These are phyloP conservation scores for Musa acuminata DNA, from an alignment of 176 grass and related monocot species.

Conservation along the genomic window DNA sequence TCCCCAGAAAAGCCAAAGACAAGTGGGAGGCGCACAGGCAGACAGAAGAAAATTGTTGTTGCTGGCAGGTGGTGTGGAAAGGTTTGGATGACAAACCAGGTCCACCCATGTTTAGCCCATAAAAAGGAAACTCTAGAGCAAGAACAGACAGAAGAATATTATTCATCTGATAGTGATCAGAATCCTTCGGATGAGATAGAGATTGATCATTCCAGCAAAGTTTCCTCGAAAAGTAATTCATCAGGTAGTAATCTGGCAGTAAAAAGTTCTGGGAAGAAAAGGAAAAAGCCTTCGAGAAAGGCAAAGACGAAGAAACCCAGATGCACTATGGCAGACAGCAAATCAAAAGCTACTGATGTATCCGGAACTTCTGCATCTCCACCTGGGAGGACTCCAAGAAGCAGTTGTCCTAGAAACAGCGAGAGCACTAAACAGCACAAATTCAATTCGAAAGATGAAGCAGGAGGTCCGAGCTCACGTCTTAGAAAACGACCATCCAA, in stretches of 20 bases:
- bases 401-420: neutral
- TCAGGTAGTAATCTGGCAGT: constrained; percentile 16
- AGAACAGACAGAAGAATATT: constrained; percentile 21
- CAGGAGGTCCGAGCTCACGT: constrained; percentile 19
- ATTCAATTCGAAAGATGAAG: constrained; percentile 28
- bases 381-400: neutral
- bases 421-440: constrained; percentile 15
- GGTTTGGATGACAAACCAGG: constrained; percentile 98
- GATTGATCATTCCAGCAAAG: constrained; percentile 20
- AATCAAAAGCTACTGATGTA: constrained; percentile 4
- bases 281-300: constrained; percentile 24
- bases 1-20: constrained; percentile 17
- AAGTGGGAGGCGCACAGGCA: constrained; percentile 26
- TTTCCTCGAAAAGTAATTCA: constrained; percentile 12
- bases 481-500: constrained; percentile 24
- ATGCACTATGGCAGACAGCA: constrained; percentile 17
- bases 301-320: constrained; percentile 36
- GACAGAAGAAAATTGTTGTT: constrained; percentile 75
- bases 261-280: constrained; percentile 38
- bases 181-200: constrained; percentile 21
- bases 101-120: constrained; percentile 63
- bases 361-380: neutral
- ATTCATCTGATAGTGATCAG: constrained; percentile 7
- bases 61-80: constrained; percentile 91
- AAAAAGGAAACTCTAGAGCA: constrained; percentile 28